phyloP scores from a whole-genome alignment of 148 eudicot species.

The Nepenthes gracilis region DNA sequence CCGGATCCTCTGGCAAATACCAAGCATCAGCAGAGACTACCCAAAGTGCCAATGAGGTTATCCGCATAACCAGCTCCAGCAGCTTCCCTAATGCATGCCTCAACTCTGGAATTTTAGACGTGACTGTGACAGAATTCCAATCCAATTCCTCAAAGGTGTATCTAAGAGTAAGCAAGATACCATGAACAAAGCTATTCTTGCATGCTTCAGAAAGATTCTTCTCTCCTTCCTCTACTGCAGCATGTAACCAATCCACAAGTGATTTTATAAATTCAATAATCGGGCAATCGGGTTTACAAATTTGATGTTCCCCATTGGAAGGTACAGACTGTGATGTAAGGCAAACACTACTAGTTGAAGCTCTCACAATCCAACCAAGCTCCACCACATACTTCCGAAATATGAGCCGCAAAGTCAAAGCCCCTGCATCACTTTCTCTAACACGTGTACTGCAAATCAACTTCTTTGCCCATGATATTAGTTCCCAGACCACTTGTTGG shows the following conservation, averaged over 20 bases:
- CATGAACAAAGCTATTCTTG: conserved; percentile 89
- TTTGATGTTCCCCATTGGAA: conserved; percentile 24
- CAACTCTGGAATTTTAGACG: conserved; percentile 47
- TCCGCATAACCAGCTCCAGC: conserved; percentile 64
- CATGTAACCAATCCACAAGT: conserved; percentile 72
- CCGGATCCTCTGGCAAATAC: conserved; percentile 78
- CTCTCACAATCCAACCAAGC: conserved; percentile 64
- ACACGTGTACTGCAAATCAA: conserved; percentile 96
- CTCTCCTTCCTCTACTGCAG: conserved; percentile 68
- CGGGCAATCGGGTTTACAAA: conserved; percentile 27
- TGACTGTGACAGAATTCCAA: conserved; percentile 52
- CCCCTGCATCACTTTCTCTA: conserved; percentile 99
- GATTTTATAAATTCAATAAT: conserved; percentile 54
- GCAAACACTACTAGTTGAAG: conserved; percentile 36
- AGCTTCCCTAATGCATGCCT: conserved; percentile 54
- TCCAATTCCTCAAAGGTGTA: conserved; percentile 95
- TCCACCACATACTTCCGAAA: conserved; percentile 81
- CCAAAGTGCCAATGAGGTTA: conserved; percentile 87
- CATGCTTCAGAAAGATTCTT: conserved; percentile 85
- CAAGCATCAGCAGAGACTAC: conserved; percentile 97
- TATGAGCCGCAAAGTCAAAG: conserved; percentile 72
- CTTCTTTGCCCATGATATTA: conserved; percentile 74
- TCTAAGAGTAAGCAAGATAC: conserved; percentile 80
- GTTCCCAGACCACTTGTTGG: conserved; percentile 40
- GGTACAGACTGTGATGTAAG: conserved; percentile 15